Conservation (phyloP, 371 early-diverging fungal species). For the Capillidium rhysosporum region DNA sequence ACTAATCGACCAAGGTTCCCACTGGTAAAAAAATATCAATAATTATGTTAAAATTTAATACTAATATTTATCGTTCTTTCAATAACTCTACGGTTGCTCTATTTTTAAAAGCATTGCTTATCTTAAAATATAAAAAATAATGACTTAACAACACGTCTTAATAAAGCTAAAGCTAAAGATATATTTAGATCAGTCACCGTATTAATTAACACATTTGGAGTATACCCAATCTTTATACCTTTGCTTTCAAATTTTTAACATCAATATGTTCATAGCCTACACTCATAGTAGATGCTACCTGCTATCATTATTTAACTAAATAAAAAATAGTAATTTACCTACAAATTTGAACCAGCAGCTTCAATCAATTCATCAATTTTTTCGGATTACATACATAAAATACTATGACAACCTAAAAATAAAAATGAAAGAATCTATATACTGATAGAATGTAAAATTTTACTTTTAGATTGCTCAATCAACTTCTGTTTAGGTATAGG, state of each 20-base stretch:
- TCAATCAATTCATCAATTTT: slow-evolving; percentile 48
- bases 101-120: not conserved
- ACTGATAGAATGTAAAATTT: not conserved
- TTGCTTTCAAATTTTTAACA: slow-evolving; percentile 10
- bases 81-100: not conserved
- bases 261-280: slow-evolving; percentile 78
- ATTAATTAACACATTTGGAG: slow-evolving; percentile 73
- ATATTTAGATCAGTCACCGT: slow-evolving; percentile 69
- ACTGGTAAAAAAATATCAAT: slow-evolving; percentile 19
- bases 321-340: slow-evolving; percentile 4
- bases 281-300: slow-evolving; percentile 44
- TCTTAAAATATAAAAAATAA: not conserved
- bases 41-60: not conserved
- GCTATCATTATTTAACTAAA: not conserved
- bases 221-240: slow-evolving; percentile 47
- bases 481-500: not conserved
- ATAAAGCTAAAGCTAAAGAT: slow-evolving; percentile 45
- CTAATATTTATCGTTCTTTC: not conserved
- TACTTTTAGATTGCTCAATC: not conserved
- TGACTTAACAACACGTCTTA: slow-evolving; percentile 42
- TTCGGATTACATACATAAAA: slow-evolving; percentile 50
- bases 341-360: slow-evolving; percentile 23
- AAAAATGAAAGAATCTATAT: not conserved
- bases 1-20: slow-evolving; percentile 42
- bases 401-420: slow-evolving; percentile 26